Conservation (phyloP, 352 stramenopile species). For the Blastocystis sp. region DNA sequence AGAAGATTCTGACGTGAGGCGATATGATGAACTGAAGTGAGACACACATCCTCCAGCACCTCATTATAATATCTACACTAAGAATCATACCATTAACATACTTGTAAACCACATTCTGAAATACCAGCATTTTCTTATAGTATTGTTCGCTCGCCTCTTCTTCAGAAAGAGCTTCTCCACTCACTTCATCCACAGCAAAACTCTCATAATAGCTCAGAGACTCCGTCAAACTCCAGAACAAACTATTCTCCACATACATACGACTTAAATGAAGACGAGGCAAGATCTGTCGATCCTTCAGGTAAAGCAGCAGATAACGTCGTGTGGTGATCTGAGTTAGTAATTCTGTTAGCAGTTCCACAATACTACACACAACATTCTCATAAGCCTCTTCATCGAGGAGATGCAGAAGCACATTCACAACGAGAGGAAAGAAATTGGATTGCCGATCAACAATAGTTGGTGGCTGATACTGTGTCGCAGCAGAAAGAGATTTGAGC, state of each 20-base stretch:
- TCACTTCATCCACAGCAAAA: slow-evolving; percentile 83
- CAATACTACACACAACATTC: slow-evolving; percentile 36
- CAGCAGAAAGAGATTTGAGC: neutral
- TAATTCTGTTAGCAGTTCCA: slow-evolving; percentile 81
- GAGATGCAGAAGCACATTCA: neutral
- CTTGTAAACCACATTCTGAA: slow-evolving; percentile 77
- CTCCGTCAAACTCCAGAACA: slow-evolving; percentile 76
- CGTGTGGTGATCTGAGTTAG: slow-evolving; percentile 83
- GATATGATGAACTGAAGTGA: slow-evolving; percentile 67
- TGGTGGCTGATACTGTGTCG: neutral
- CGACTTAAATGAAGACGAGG: slow-evolving; percentile 25
- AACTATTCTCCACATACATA: neutral
- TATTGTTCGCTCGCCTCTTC: slow-evolving; percentile 74
- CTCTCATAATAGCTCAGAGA: slow-evolving; percentile 76
- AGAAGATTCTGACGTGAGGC: neutral
- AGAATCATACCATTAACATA: neutral
- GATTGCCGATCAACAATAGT: neutral
- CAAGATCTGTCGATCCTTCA: slow-evolving; percentile 76
- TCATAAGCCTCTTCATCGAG: neutral
- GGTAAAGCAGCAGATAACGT: slow-evolving; percentile 77
- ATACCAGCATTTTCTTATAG: slow-evolving; percentile 74
- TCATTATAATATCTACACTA: slow-evolving; percentile 68
- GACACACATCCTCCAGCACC: slow-evolving; percentile 70
- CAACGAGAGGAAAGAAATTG: neutral
- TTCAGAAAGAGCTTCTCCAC: slow-evolving; percentile 74